Evolutionary conservation across 805 yeast species (phyloP), one percentile per base, ranked within the genome.

Genomic region (Hanseniaspora thailandica): DNA sequence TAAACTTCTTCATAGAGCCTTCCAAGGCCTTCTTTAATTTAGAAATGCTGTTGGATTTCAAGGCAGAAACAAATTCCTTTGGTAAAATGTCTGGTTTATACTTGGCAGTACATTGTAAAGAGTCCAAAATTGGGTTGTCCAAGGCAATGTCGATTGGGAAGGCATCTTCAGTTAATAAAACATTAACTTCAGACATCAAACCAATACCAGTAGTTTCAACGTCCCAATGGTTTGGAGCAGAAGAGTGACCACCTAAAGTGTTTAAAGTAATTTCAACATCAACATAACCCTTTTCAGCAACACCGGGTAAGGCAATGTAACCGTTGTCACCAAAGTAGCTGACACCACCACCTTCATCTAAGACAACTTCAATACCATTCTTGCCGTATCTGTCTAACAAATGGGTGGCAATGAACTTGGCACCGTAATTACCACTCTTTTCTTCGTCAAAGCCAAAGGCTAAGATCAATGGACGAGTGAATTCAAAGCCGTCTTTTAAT

Each of bases 381-480:
- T 61, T 57, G 3, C 90, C 90, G 59, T 75, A 80, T 53, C 69
- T 71, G 10, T 72, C 69, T 28, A 68, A 63, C 19, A 84, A 63
- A 55, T 63, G 66, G 44, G 68, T 55, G 8, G 74, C 71, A 25
- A 83, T 67, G 9, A 35, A 35, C 10, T 52, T 48, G 1, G 63
- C 60, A 13, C 89, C 90, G 48, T 69, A 63, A 22, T 56, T 54
- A 5, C 90, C 90, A 39, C 76, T 71, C 45, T 56, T 52, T 61
- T 82, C 88, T 67, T 82, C 88, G 61, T 82, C 87, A 58, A 74
- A 81, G 1, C 88, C 88, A 63, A 78, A 79, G 0, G 82, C 76
- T 1, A 77, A 63, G 30, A 82, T 57, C 25, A 81, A 62, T 2
- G 82, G 72, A 59, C 86, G 72, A 45, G 69, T 59, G 8, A 82